Evolutionary conservation across 495 filamentous ascomycete species (phyloP), one percentile per base, ranked within the genome.

Genomic region (Lepraria neglecta): DNA sequence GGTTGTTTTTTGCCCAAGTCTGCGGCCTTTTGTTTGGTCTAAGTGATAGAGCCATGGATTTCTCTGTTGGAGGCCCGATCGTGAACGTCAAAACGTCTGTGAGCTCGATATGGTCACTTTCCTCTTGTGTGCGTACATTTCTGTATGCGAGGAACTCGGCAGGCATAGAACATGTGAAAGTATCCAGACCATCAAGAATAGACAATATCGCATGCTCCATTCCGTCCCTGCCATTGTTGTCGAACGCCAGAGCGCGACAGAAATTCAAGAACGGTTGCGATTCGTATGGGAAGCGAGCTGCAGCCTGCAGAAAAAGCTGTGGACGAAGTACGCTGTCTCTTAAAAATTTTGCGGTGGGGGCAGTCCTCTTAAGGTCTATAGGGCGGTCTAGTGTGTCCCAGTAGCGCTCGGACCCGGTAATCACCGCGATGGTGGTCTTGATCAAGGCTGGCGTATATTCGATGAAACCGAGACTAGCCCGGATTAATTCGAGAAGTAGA

Each of bases 281-380:
- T 72, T 98, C 94, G 71, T 88, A 90, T 1, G 94, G 94, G 72
- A 90, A 97, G 48, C 92, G 84, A 57, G 79, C 80, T 24, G 83
- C 79, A 3, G 94, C 83, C 60, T 80, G 75, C 24, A 75, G 71
- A 42, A 91, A 79, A 57, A 89, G 78, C 28, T 69, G 72, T 21
- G 75, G 73, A 67, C 85, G 77, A 12, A 91, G 70, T 3, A 74
- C 56, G 10, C 77, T 68, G 59, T 89, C 82, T 15, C 77, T 75
- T 28, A 84, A 70, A 63, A 87, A 85, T 12, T 74, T 63, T 3
- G 67, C 70, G 6, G 81, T 80, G 12, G 82, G 79, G 53, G 81
- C 75, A 11, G 33, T 73, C 64, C 38, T 73, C 67, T 9, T 66
- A 6, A 75, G 70, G 21, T 64, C 59, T 46, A 62, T 43, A 31